Conservation (phyloP, 2,329 filamentous ascomycete species). For the Talaromyces sp. region DNA sequence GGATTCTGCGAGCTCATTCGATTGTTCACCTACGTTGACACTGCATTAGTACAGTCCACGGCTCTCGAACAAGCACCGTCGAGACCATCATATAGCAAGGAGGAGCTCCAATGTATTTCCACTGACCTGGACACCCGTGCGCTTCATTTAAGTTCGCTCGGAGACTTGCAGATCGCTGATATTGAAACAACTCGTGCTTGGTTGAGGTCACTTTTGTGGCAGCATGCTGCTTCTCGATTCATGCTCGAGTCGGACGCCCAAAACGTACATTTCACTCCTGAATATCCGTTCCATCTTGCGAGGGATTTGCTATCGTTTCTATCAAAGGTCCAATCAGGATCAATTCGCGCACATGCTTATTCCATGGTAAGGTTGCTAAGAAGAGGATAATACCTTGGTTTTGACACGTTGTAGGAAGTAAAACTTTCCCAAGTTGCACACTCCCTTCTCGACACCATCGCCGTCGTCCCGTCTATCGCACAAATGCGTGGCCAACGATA, state of each 20-base stretch:
- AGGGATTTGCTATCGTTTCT: constrained; percentile 16
- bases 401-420: constrained; percentile 8
- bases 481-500: constrained; percentile 10
- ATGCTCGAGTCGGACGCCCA: constrained; percentile 20
- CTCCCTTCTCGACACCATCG: constrained; percentile 16
- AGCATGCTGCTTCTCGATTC: constrained; percentile 22
- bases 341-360: constrained; percentile 16
- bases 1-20: constrained; percentile 11
- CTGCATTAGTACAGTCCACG: constrained; percentile 5
- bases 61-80: background rate
- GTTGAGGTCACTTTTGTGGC: constrained; percentile 22
- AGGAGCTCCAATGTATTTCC: constrained; percentile 4
- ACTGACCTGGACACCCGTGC: constrained; percentile 4
- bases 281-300: constrained; percentile 17
- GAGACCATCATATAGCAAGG: background rate
- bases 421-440: constrained; percentile 15
- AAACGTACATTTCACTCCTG: constrained; percentile 13
- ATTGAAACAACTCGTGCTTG: constrained; percentile 22
- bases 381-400: background rate
- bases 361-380: constrained; percentile 10
- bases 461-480: constrained; percentile 13
- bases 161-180: constrained; percentile 17
- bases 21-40: constrained; percentile 11
- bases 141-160: background rate
- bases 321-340: constrained; percentile 10